Evolutionary conservation across 2,329 filamentous ascomycete species (phyloP).

Genomic region (Daldinia sp.): DNA sequence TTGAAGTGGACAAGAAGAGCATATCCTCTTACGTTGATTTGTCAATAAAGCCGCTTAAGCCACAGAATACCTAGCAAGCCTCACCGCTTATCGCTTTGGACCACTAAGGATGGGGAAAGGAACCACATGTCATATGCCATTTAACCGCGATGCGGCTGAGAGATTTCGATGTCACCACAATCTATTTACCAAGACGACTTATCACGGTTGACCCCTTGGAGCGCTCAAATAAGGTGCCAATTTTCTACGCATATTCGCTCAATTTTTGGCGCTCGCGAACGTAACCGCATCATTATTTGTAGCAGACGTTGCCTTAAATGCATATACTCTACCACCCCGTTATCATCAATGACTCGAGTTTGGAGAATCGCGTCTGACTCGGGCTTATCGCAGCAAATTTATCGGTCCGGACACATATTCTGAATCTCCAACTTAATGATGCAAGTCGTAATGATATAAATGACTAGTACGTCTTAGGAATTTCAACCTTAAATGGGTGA

Average conservation of each 20-base stretch:
- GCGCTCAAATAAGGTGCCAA: not conserved
- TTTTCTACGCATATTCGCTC: not conserved
- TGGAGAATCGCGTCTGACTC: constrained; percentile 5
- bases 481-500: no score
- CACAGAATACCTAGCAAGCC: constrained; percentile 30
- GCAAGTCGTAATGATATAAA: no score
- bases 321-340: not conserved
- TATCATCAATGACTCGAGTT: not conserved
- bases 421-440: no score
- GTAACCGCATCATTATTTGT: not conserved
- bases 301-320: not conserved
- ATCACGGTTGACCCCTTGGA: not conserved
- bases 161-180: not conserved
- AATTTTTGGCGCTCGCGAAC: not conserved
- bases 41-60: constrained; percentile 35
- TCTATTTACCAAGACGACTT: no score
- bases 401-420: no score
- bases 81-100: constrained; percentile 24
- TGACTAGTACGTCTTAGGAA: no score
- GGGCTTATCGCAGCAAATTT: constrained; percentile 3
- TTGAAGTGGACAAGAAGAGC: no score
- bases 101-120: constrained; percentile 35
- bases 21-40: constrained; percentile 34
- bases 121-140: constrained; percentile 39
- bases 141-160: constrained; percentile 39